Base-by-base conservation (phyloP, 2,329 filamentous ascomycete genomes). In the Venturia pyrina region DNA sequence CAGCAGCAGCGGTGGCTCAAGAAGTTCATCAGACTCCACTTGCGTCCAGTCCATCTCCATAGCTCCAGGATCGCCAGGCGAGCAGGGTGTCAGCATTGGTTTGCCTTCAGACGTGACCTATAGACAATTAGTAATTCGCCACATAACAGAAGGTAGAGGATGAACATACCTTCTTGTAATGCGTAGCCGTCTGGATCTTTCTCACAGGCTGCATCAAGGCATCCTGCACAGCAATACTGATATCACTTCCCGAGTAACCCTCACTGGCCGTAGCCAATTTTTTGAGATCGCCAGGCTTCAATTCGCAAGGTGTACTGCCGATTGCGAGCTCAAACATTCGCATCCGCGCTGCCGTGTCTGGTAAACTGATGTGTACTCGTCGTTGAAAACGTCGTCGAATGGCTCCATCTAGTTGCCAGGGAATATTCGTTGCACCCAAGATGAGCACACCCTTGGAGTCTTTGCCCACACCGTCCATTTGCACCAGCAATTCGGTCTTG, bases 401-500 rank as follows among this genome's bases (percentile, higher is more conserved):
- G 71, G 95, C 95, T 13, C 91, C 90, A 76, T 99, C 95, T 62
- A 99, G 84, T 81, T 99, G 93, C 95, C 95, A 99, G 21, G 95
- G 95, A 68, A 99, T 98, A 75, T 99, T 99, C 66, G 95, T 99
- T 65, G 95, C 95, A 68, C 95, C 95, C 3, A 99, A 85, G 50
- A 99, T 96, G 32, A 99, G 82, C 10, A 99, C 93, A 24, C 93
- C 95, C 72, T 89, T 92, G 68, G 89, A 93, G 77, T 99, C 95
- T 69, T 96, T 93, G 69, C 95, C 96, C 11, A 99, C 95, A 78
- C 95, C 96, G 72, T 99, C 95, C 95, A 99, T 99, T 78, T 99
- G 95, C 21, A 99, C 93, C 17, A 99, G 87, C 73, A 99, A 87
- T 78, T 99, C 95, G 0, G 95, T 99, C 80, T 99, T 99, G 83